Evolutionary conservation across 345 rosid genomes (phyloP), one percentile per base, ranked within the genome.

Genomic region (Psidium guajava): DNA sequence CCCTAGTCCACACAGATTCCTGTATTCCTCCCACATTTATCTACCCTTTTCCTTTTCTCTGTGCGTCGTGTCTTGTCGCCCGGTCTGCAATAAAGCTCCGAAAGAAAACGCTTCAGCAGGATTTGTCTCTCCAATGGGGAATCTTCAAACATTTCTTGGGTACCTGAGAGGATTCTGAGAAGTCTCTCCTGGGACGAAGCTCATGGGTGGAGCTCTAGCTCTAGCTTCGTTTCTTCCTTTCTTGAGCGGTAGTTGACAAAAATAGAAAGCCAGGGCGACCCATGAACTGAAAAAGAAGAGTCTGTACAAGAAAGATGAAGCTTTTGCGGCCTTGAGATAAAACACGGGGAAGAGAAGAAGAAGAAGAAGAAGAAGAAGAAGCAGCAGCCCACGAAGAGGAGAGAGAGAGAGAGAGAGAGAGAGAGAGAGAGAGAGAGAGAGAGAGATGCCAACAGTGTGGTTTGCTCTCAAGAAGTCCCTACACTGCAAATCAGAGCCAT

Each of bases 381-480:
- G 44, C 44, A 42, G 47, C 24, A 36, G 47, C 47, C 80, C 47
- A 10, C 25, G 10, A 0, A 69, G 47, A 69, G 47, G 2, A 0
- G 61, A 28, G 44, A 16, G 27, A 36, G 50, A 40, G 77, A n/a
- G 24, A n/a, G n/a, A n/a, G n/a, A n/a, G n/a, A n/a, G n/a, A n/a
- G n/a, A n/a, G n/a, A n/a, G n/a, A n/a, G n/a, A n/a, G n/a, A n/a
- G n/a, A n/a, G 2, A 0, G 61, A 28, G 44, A 16, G 27, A 36
- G n/a, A 81, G 81, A 85, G 28, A 95, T 94, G 96, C 98, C 92
- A 85, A 91, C 90, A 50, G 92, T 89, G 57, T 91, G 92, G 92
- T 91, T 91, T 57, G 85, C 92, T 27, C 86, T 91, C 87, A 91
- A 89, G 86, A 91, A 81, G 83, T 91, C 92, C 32, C 86, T 91